Evolutionary conservation across 495 filamentous ascomycete genomes (phyloP), one percentile per base, ranked within the genome.

Genomic region (Penicillium daleae): DNA sequence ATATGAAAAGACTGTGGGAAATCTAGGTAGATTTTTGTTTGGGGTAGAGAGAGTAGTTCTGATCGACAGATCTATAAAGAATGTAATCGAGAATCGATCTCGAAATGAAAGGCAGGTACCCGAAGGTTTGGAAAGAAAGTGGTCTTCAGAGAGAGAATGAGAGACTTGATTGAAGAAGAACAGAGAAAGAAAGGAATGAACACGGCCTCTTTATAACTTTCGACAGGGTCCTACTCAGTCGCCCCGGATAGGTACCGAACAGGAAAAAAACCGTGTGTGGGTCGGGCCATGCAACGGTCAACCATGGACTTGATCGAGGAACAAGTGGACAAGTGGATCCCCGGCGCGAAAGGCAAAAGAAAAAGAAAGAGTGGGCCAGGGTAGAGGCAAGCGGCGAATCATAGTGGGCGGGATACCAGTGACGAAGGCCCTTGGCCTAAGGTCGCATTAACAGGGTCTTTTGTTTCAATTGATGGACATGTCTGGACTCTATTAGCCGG

Each of bases 61-160:
- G 67, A 50, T 72, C 71, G 58, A 71, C 63, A 72, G 69, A 73
- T 54, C 53, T 48, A 59, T 56, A 71, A 63, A 15, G 62, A 64
- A 59, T 61, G 61, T 59, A 54, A 56, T 64, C 69, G 70, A 71
- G 66, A 73, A 35, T 68, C 56, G 60, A 74, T 74, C 70, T 73
- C 70, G 61, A 59, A 62, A 66, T 63, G 49, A 57, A 64, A 68
- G 33, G 62, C 54, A 63, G 56, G 53, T 19, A 46, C 51, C 51
- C 51, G 51, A 63, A 57, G 51, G 42, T 42, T 2, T 39, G 44
- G 44, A 57, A 40, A 62, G 56, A 60, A 35, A 65, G 65, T 54
- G 68, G 49, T 27, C 26, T 52, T 52, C 26, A 19, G n/a, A 32
- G 8, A 49, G 44, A 49, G 44, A 52, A 21, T 29, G 49, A 52